Evolutionary conservation across 2,329 filamentous ascomycete species (phyloP), one percentile per base, ranked within the genome.

Genomic region (Meredithiella fracta): DNA sequence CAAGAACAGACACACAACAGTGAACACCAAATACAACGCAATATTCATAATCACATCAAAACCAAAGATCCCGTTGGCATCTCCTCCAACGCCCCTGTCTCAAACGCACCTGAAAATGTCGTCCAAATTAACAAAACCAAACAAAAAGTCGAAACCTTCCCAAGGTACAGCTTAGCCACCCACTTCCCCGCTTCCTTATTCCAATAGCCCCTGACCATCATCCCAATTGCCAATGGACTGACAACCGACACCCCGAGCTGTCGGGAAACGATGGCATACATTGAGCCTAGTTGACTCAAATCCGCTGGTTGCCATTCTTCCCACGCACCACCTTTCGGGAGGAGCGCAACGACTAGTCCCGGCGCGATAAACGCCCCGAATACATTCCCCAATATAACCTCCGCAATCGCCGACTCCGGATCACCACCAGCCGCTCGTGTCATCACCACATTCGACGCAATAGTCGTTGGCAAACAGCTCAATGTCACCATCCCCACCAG

Each of bases 381-480:
- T 8, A 86, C 73, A 65, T 87, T 86, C 29, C 82, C 83, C 47
- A 87, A 69, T 7, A 85, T 74, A 1, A 85, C 82, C 63, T 85
- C 82, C 31, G 86, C 81, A 59, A 83, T 72, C 51, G 77, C 77
- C 0, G 79, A 77, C 2, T 77, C 77, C 58, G 80, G 77, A 61
- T 86, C 84, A 3, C 83, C 83, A 38, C 82, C 78, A 0, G 83
- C 78, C 40, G 78, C 73, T 25, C 81, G 70, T 4, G 83, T 86
- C 82, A 86, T 86, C 42, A 86, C 80, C 6, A 85, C 80, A 64
- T 86, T 86, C 49, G 79, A 85, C 6, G 80, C 77, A 62, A 86
- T 83, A 0, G 83, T 86, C 0, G 83, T 87, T 1, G 83, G 82
- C 3, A 85, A 77, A 63, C 78, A 83, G n/a, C 79, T 75, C 1